phyloP scores from a whole-genome alignment of 106 monocot genomes.

The Dendrobium huoshanense region DNA sequence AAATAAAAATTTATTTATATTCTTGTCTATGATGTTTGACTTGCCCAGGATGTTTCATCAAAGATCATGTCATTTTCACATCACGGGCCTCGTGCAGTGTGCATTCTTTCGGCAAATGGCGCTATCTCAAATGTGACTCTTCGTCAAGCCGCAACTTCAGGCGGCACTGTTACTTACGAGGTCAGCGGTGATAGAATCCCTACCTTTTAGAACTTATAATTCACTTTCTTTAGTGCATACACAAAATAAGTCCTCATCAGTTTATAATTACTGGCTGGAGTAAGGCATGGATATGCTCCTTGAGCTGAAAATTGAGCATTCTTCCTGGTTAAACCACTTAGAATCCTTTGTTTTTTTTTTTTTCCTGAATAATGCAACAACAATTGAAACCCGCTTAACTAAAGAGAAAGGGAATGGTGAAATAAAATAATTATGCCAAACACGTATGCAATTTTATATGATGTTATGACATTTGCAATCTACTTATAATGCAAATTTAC shows the following conservation, averaged over 20 bases:
- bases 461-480: background rate
- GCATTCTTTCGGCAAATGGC: slow-evolving; percentile 66
- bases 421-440: background rate
- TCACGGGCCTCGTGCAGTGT: slow-evolving; percentile 56
- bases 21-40: background rate
- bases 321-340: background rate
- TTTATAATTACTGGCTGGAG: background rate
- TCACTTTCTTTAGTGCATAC: background rate
- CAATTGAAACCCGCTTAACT: background rate
- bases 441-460: background rate
- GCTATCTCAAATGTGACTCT: slow-evolving; percentile 70
- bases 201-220: background rate
- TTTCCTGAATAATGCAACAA: background rate
- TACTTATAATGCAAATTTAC: background rate
- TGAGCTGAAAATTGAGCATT: background rate
- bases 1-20: background rate
- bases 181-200: slow-evolving; percentile 5
- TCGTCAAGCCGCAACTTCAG: slow-evolving; percentile 54
- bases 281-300: background rate
- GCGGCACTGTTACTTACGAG: slow-evolving; percentile 71
- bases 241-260: background rate
- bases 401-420: background rate
- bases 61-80: slow-evolving; percentile 75
- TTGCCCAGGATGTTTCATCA: slow-evolving; percentile 48
- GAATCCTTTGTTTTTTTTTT: background rate